Percentiles rank a stretch among this genome's conserved stretches.
phyloP scores from a whole-genome alignment of 495 filamentous ascomycete genomes.

The Poronia punctata region DNA sequence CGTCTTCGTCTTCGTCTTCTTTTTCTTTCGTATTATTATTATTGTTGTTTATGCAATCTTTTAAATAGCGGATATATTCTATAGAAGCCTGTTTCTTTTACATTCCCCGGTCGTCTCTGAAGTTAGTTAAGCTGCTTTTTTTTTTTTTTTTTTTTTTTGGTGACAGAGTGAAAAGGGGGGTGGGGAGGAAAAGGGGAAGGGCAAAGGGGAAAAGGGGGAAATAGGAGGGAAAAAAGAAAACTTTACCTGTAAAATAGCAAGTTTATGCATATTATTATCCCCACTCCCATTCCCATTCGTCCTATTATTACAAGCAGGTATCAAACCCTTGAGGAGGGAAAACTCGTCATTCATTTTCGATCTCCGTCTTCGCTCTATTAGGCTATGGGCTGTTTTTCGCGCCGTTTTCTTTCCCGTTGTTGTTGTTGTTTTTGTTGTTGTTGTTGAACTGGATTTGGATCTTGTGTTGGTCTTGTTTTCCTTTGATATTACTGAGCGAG shows the following conservation, averaged over 20 bases:
- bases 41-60: slow-evolving; percentile 92
- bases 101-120: background rate
- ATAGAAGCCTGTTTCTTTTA: slow-evolving; percentile 96
- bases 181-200: too few relatives aligned
- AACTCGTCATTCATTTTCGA: slow-evolving; percentile 99
- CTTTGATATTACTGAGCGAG: too few relatives aligned
- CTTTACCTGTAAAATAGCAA: slow-evolving; percentile 86
- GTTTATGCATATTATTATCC: slow-evolving; percentile 85
- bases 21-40: slow-evolving; percentile 72
- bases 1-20: slow-evolving; percentile 36
- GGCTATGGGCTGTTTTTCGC: slow-evolving; percentile 89
- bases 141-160: background rate
- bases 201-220: slow-evolving; percentile 6
- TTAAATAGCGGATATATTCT: slow-evolving; percentile 91
- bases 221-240: background rate
- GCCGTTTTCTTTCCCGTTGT: slow-evolving; percentile 86
- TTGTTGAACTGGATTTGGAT: too few relatives aligned
- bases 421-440: slow-evolving; percentile 72
- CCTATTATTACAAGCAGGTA: slow-evolving; percentile 89
- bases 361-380: slow-evolving; percentile 84
- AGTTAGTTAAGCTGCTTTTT: background rate
- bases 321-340: slow-evolving; percentile 86
- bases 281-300: too few relatives aligned
- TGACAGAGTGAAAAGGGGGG: too few relatives aligned
- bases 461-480: slow-evolving; percentile 33